phyloP scores from a whole-genome alignment of 768 basidiomycete species.

The Mrakia gelida region DNA sequence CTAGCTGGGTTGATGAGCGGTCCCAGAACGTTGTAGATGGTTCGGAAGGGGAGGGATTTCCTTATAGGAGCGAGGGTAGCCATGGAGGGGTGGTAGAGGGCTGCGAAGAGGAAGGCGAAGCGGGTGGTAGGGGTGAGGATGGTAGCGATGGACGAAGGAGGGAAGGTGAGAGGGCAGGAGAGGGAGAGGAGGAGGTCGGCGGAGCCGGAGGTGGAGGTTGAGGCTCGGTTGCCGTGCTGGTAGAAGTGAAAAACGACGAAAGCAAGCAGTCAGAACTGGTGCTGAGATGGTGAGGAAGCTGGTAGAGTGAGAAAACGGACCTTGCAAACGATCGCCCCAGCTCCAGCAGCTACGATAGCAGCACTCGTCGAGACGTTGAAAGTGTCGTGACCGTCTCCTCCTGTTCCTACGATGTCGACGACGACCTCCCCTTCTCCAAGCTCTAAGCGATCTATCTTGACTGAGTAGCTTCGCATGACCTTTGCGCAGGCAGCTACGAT shows the following conservation, averaged over 20 bases:
- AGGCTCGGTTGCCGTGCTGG: conserved; percentile 85
- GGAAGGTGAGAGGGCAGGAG: conserved; percentile 62
- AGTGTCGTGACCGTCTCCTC: conserved; percentile 91
- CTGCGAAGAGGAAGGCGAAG: conserved; percentile 89
- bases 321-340: conserved; percentile 89
- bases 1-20: conserved; percentile 87
- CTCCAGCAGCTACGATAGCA: conserved; percentile 87
- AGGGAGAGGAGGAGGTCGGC: conserved; percentile 86
- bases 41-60: conserved; percentile 83
- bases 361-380: conserved; percentile 97
- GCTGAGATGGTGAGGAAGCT: background rate
- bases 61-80: conserved; percentile 77
- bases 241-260: background rate
- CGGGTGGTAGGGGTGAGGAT: conserved; percentile 51
- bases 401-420: conserved; percentile 85
- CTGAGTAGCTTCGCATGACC: conserved; percentile 64
- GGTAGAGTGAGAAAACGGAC: conserved; percentile 48
- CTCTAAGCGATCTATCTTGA: conserved; percentile 60
- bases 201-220: conserved; percentile 89
- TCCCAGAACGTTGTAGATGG: conserved; percentile 92
- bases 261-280: no score
- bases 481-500: conserved; percentile 73
- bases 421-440: conserved; percentile 43
- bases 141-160: conserved; percentile 48
- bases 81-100: conserved; percentile 85